Base-by-base conservation (phyloP, 345 rosid species). In the Bretschneidera sinensis region DNA sequence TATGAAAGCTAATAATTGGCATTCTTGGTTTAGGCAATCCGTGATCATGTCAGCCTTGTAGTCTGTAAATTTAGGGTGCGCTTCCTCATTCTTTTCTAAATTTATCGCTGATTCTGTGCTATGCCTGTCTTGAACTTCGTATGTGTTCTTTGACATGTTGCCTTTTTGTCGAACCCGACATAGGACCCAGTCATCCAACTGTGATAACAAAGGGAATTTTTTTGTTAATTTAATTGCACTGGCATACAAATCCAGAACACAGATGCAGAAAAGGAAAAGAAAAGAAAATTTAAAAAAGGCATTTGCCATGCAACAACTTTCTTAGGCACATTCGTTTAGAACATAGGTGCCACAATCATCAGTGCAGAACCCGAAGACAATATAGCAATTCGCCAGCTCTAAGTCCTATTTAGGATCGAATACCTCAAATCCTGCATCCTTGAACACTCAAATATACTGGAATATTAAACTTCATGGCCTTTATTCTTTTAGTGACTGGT, bases 11-110 rank as follows among this genome's bases (percentile, higher is more conserved):
- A 75, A 51, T 43, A 71, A 57, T 51, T 43, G 64, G 60, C 79
- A 77, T 35, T 79, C 76, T 57, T 75, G 63, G 63, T 70, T 74
- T 33, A 79, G 56, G 50, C 75, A 70, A 60, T 73, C 76, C 13
- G 53, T 43, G 64, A 62, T 77, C 76, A 66, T 73, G 63, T 57
- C 69, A 0, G 39, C 48, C 43, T 67, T 63, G 13, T 24, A 31
- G 54, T 43, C 43, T 53, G 61, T 34, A 24, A 60, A 39, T 28
- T 48, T 63, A 21, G 64, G 54, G 18, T 56, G 28, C 55, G 34
- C 62, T 57, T 66, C 74, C 79, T 8, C 51, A 67, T 34, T 39
- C 1, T 14, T 39, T 39, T 5, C 9, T 39, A 14, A 39, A 11
- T 39, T 1, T 39, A 5, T 39, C 15, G 16, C 45, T 11, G 15